phyloP scores from a whole-genome alignment of 805 yeast species.

The Yarrowia keelungensis region DNA sequence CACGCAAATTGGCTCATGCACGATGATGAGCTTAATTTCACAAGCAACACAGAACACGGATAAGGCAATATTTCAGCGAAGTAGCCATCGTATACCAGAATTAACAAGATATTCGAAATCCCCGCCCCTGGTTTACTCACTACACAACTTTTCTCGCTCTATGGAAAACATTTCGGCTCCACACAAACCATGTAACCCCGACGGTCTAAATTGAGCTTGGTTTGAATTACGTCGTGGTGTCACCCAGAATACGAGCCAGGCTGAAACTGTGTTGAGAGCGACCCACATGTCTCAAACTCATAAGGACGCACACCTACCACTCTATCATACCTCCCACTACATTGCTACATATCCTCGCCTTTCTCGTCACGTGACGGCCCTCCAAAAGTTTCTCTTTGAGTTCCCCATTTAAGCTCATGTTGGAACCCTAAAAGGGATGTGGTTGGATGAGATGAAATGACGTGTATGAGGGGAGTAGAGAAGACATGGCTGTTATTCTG shows the following conservation, averaged over 20 bases:
- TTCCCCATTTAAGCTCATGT: background rate
- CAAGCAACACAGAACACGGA: background rate
- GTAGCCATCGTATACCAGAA: no score
- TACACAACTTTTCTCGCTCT: background rate
- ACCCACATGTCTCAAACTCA: no score
- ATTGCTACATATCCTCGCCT: background rate
- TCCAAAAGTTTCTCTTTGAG: background rate
- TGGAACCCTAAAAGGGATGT: background rate
- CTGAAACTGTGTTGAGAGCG: no score
- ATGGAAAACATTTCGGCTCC: background rate
- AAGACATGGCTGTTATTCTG: background rate
- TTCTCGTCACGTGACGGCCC: slow-evolving; percentile 5
- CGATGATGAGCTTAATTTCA: background rate
- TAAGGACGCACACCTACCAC: no score
- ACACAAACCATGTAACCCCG: background rate
- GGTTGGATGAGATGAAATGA: slow-evolving; percentile 11
- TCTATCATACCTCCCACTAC: no score
- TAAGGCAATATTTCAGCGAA: background rate
- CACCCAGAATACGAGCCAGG: no score
- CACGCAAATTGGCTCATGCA: no score
- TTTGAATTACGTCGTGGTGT: background rate
- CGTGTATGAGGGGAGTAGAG: background rate
- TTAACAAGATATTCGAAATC: background rate
- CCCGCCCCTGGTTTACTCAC: background rate
- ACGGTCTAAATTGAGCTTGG: background rate